Percentiles rank a stretch among this genome's conserved stretches.
Conservation (phyloP, 805 yeast genomes). For the Spathaspora hagerdaliae region DNA sequence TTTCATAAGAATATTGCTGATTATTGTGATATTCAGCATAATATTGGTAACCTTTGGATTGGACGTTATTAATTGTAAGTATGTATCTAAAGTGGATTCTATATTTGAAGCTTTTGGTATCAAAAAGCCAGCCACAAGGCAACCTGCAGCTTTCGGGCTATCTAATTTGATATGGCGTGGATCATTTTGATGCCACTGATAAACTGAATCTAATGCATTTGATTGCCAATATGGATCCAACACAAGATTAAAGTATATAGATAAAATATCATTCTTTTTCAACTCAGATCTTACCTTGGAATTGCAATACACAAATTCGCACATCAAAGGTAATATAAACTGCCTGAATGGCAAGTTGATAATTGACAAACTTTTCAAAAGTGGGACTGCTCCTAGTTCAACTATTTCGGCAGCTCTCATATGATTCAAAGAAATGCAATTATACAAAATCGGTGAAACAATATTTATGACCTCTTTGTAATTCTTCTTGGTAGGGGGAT, state of each 20-base stretch:
- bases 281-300: constrained; percentile 33
- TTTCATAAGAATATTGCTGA: constrained; percentile 27
- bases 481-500: constrained; percentile 23
- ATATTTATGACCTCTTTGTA: constrained; percentile 41
- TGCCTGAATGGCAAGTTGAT: constrained; percentile 45
- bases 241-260: constrained; percentile 36
- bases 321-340: constrained; percentile 48
- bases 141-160: constrained; percentile 21
- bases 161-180: constrained; percentile 18
- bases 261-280: constrained; percentile 33
- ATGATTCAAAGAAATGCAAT: constrained; percentile 47
- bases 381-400: constrained; percentile 43
- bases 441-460: constrained; percentile 47
- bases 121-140: constrained; percentile 38
- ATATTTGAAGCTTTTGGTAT: constrained; percentile 36
- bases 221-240: constrained; percentile 56
- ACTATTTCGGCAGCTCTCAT: constrained; percentile 44
- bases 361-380: constrained; percentile 34
- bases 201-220: constrained; percentile 49
- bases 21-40: constrained; percentile 24
- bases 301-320: constrained; percentile 49
- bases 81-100: constrained; percentile 40
- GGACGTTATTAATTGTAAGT: constrained; percentile 29
- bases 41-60: constrained; percentile 14
- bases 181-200: constrained; percentile 35